Percentiles rank a stretch among this genome's conserved stretches.
Evolutionary conservation across 768 basidiomycete genomes (phyloP).

Genomic region (Podaxis sp.): DNA sequence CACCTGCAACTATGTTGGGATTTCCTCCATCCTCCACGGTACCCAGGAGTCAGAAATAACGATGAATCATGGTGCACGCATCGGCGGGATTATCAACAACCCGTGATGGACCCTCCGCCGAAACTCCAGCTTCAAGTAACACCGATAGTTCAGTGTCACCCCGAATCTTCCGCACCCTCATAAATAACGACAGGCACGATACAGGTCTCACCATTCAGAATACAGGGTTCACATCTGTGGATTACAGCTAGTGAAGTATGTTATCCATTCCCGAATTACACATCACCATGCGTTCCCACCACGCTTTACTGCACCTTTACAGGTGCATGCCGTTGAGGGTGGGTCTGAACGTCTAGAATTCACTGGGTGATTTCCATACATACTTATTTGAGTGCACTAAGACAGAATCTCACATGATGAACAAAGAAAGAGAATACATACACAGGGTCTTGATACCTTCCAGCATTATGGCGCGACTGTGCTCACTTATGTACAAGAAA

Average conservation of each 20-base stretch:
- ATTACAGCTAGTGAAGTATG: background rate
- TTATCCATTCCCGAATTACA: background rate
- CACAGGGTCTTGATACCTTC: background rate
- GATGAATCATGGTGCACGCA: background rate
- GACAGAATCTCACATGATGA: background rate
- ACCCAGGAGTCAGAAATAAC: background rate
- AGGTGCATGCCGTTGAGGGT: background rate
- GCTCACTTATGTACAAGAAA: background rate
- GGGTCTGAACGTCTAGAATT: background rate
- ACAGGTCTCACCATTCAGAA: background rate
- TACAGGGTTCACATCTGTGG: background rate
- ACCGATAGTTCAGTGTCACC: background rate
- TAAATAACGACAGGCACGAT: background rate
- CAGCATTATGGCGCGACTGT: background rate
- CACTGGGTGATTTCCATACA: background rate
- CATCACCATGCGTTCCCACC: background rate
- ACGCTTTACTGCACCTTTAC: background rate
- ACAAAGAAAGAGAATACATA: background rate
- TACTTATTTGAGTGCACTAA: constrained; percentile 1
- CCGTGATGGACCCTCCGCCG: background rate
- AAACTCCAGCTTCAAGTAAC: background rate
- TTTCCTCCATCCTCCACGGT: no score
- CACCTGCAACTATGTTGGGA: background rate
- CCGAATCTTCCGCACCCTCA: background rate
- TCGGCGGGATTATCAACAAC: constrained; percentile 7